These are phyloP conservation scores for Aspergillus aculeatus DNA, from an alignment of 2,329 filamentous ascomycete genomes.

Conservation along the genomic window DNA sequence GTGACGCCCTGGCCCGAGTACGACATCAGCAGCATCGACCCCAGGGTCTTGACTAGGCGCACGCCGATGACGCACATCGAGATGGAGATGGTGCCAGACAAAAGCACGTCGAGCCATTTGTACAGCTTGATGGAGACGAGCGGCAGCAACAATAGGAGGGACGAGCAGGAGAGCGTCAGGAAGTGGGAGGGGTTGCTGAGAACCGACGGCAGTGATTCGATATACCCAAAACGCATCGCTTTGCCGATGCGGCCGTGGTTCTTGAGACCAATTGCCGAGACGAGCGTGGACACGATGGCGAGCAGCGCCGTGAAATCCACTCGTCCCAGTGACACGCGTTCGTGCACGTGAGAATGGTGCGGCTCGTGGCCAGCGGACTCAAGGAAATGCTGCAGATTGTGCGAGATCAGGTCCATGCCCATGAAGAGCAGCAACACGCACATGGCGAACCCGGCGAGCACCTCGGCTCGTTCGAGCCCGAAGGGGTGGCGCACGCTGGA, in stretches of 20 bases:
- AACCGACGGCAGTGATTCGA: slow-evolving; percentile 78
- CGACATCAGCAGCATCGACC: slow-evolving; percentile 94
- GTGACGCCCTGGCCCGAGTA: slow-evolving; percentile 65
- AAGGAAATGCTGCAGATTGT: slow-evolving; percentile 89
- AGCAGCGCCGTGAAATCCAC: slow-evolving; percentile 79
- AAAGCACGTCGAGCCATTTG: slow-evolving; percentile 75
- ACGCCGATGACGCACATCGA: slow-evolving; percentile 87
- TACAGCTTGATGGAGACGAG: slow-evolving; percentile 79
- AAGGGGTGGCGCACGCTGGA: slow-evolving; percentile 93
- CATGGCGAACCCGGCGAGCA: slow-evolving; percentile 93
- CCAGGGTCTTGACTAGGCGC: slow-evolving; percentile 79
- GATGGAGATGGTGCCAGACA: slow-evolving; percentile 77
- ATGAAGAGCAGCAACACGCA: slow-evolving; percentile 96
- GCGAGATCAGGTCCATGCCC: slow-evolving; percentile 90
- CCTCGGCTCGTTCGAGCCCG: slow-evolving; percentile 84
- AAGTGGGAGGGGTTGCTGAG: slow-evolving; percentile 94
- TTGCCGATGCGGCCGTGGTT: slow-evolving; percentile 92
- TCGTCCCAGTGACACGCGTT: slow-evolving; percentile 68
- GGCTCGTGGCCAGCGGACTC: slow-evolving; percentile 73
- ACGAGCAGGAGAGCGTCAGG: slow-evolving; percentile 82
- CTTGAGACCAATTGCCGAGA: slow-evolving; percentile 81
- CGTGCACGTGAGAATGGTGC: slow-evolving; percentile 68
- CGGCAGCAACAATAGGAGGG: slow-evolving; percentile 75
- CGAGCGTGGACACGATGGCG: slow-evolving; percentile 76
- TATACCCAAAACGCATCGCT: slow-evolving; percentile 81